These are phyloP conservation scores for Trypanosoma vivax DNA, from an alignment of 208 protist genomes.

Conservation along the genomic window DNA sequence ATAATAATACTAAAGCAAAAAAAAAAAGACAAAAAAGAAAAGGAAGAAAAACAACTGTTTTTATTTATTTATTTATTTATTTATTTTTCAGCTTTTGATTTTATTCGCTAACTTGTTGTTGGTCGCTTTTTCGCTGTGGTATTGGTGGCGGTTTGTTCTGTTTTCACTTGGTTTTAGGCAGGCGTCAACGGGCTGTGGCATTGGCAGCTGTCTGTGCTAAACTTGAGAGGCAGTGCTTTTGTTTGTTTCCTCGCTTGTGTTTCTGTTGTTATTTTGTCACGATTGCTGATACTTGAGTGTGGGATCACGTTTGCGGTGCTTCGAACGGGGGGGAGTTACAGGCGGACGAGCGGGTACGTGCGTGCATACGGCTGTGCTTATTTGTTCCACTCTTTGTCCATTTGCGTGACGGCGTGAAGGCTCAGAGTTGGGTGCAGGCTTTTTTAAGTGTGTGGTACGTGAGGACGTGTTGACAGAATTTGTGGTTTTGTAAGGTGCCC, in stretches of 20 bases:
- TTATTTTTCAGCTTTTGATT: not conserved
- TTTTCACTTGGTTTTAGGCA: no score
- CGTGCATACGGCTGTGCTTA: not conserved
- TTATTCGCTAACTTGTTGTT: not conserved
- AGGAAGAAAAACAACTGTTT: not conserved
- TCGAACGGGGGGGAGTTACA: no score
- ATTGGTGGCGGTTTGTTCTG: not conserved
- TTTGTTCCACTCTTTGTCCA: no score
- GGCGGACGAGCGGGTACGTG: not conserved
- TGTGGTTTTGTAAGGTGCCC: no score
- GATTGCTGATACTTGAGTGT: no score
- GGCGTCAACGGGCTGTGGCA: no score
- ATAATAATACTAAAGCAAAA: not conserved
- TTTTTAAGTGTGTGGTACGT: no score
- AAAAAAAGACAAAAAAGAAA: not conserved
- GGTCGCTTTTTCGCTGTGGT: not conserved
- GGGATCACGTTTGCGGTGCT: no score
- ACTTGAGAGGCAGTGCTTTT: not conserved
- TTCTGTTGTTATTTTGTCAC: not conserved
- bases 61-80: constrained; percentile 4
- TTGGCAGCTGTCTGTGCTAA: no score
- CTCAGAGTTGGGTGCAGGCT: no score
- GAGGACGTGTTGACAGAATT: no score
- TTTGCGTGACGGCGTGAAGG: no score
- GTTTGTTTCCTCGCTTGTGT: not conserved